These are phyloP conservation scores for Cutaneotrichosporon cyanovorans DNA, from an alignment of 1,284 basidiomycete species.

Conservation along the genomic window DNA sequence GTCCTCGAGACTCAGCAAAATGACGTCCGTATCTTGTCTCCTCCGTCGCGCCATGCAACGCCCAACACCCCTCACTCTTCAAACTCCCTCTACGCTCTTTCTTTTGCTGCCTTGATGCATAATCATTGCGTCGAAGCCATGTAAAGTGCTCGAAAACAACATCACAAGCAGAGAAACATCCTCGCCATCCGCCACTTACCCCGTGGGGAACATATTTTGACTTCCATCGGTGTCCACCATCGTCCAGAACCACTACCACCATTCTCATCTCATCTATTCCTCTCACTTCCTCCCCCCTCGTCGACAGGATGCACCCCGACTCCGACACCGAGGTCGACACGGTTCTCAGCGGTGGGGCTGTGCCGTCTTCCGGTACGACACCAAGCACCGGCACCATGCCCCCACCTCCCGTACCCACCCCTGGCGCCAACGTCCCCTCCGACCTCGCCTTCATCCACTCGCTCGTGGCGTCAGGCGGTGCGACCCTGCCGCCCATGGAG, in stretches of 20 bases:
- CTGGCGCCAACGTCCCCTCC: conserved; percentile 25
- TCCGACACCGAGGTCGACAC: conserved; percentile 12
- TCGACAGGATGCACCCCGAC: background rate
- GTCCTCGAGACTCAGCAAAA: no score
- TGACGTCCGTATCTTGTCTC: no score
- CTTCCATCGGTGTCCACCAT: background rate
- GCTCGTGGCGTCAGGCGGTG: conserved; percentile 35
- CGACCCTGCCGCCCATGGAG: conserved; percentile 27
- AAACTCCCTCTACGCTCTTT: no score
- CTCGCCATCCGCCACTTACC: background rate
- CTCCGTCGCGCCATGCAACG: no score
- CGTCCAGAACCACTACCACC: no score
- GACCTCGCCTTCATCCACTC: conserved; percentile 39
- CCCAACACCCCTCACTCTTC: no score
- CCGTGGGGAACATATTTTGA: conserved; percentile 3
- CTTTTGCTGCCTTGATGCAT: no score
- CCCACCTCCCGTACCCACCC: conserved; percentile 1
- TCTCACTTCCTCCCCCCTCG: background rate
- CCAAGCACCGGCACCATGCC: background rate
- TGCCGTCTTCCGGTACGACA: background rate
- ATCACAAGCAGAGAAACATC: no score
- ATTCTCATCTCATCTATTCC: background rate
- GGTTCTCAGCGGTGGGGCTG: conserved; percentile 4
- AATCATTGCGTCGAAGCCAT: no score
- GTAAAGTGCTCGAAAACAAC: no score